Evolutionary conservation across 2,329 filamentous ascomycete genomes (phyloP), one percentile per base, ranked within the genome.

Genomic region (Diaporthe sp.): DNA sequence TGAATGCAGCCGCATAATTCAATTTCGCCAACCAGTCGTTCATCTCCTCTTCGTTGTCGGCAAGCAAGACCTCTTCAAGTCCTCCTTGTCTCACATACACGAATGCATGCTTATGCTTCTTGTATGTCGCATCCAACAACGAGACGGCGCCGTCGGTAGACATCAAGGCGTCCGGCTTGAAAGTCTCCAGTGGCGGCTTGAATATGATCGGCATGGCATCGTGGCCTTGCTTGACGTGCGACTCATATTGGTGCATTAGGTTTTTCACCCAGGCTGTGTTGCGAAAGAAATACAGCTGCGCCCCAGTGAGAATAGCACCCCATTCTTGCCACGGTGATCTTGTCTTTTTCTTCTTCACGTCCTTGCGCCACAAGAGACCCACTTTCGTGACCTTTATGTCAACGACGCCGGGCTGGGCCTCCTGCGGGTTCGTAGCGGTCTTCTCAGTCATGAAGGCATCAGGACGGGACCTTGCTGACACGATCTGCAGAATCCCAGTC

Each of bases 381-480:
- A 99, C 96, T 83, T 98, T 99, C 59, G 96, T 98, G 61, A 98
- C 94, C 79, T 98, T 98, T 82, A 99, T 98, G 83, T 98, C 96
- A 15, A 99, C 96, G 75, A 99, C 94, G 17, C 97, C 97, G 4
- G 95, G 95, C 78, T 97, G 94, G 1, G 95, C 94, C 77, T 97
- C 95, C 37, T 94, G 89, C 0, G 96, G 95, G 78, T 98, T 98
- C 44, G 92, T 93, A 57, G 94, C 92, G 17, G 94, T 96, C 79
- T 94, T 93, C 77, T 97, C 95, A 0, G 93, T 93, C 91, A 98
- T 95, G 85, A 98, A 99, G 2, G 97, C 97, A 82, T 98, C 96
- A 0, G 97, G 97, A 42, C 97, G 91, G 58, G 97, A 99, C 75
- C 97, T 91, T 19, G 95, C 94, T 5, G 97, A 99, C 15, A 99